Base-by-base conservation (phyloP, 1,284 basidiomycete species). In the Ustilago hordei region DNA sequence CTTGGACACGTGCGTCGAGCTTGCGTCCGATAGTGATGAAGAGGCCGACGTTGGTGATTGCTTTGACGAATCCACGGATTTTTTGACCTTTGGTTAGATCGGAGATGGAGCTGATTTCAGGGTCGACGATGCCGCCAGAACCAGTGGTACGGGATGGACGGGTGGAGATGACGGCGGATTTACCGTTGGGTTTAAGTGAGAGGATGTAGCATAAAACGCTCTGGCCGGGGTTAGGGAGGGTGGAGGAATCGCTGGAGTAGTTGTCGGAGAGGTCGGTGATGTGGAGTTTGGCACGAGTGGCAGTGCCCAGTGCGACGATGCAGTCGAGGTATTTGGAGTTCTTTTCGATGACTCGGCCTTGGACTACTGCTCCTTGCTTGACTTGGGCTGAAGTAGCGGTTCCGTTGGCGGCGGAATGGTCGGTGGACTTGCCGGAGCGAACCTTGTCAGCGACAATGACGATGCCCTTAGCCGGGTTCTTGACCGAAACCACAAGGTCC, bases 1-100 rank as follows among this genome's bases (percentile, higher is more conserved):
- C 98, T 87, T 96, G 95, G 31, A 98, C 92, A 28, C 96, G 91
- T 60, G 93, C 95, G 81, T 95, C 93, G 38, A 97, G 88, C 55
- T 90, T 90, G 56, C 92, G 90, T 17, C 94, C 94, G 28, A 99
- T 87, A 45, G 91, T 91, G 4, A 99, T 93, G 82, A 97, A 98
- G n/a, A 99, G 86, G 15, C 96, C 96, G 31, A 80, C 75, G 57
- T 94, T 92, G 23, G 91, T 90, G 52, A 98, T 89, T 75, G 91
- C 92, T 87, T 95, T 96, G 84, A 98, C 90, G 84, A 97, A 94
- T 12, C 96, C 96, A 60, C 94, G 90, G 19, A 78, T 55, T 38
- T 96, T 88, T 31, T 89, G 64, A 4, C 94, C 95, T 38, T 90
- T 89, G 81, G 91, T 90, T 45, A 98, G 87, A 59, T 93, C 72